Conservation (phyloP, 1,284 basidiomycete genomes). For the Hymenochaete sp. region DNA sequence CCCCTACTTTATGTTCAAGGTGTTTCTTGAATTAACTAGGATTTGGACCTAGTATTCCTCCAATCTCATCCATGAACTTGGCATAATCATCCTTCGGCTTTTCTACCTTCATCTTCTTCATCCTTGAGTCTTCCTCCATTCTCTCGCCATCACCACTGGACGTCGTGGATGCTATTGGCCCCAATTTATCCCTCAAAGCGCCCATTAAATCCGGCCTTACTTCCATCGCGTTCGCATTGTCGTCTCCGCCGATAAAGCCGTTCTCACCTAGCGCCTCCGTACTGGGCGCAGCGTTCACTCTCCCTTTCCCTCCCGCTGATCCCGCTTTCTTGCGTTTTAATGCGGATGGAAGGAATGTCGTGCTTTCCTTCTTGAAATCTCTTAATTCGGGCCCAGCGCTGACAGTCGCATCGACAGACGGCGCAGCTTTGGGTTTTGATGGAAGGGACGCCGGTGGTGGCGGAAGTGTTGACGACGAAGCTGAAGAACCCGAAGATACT, state of each 20-base stretch:
- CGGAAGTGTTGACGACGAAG: slow-evolving; percentile 25
- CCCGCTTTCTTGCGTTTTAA: slow-evolving; percentile 55
- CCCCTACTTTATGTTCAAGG: no score
- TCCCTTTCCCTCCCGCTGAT: slow-evolving; percentile 27
- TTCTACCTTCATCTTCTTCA: slow-evolving; percentile 24
- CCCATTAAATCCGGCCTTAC: slow-evolving; percentile 58
- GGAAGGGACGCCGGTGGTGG: slow-evolving; percentile 24
- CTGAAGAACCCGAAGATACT: slow-evolving; percentile 23
- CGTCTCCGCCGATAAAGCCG: slow-evolving; percentile 16
- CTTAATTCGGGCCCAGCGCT: slow-evolving; percentile 78
- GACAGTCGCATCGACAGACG: slow-evolving; percentile 52
- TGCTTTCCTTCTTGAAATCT: slow-evolving; percentile 87
- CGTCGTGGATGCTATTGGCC: slow-evolving; percentile 25
- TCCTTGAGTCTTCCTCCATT: slow-evolving; percentile 24
- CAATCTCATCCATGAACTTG: slow-evolving; percentile 68
- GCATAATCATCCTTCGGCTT: slow-evolving; percentile 60
- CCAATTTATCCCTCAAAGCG: slow-evolving; percentile 51
- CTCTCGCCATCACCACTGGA: slow-evolving; percentile 19
- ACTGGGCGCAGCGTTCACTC: slow-evolving; percentile 56
- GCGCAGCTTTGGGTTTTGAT: slow-evolving; percentile 9
- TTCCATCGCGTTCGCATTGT: slow-evolving; percentile 20
- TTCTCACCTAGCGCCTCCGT: slow-evolving; percentile 26
- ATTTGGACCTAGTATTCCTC: slow-evolving; percentile 36
- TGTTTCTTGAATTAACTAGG: background rate
- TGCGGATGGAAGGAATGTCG: slow-evolving; percentile 73